These are phyloP conservation scores for Vitis cinerea DNA, from an alignment of 164 flowering plant species.

Conservation along the genomic window DNA sequence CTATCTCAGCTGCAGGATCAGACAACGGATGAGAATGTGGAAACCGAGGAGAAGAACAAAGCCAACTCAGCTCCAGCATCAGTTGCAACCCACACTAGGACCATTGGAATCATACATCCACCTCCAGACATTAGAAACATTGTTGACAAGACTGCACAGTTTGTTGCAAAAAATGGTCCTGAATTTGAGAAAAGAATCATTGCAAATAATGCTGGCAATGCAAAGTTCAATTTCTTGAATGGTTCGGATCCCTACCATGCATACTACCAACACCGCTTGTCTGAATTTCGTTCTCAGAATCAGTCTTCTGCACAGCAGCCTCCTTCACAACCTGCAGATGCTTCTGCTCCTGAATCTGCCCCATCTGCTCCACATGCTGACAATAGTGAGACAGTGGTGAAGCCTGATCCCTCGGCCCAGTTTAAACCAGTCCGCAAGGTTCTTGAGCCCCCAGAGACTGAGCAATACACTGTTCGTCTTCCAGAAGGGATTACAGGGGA, in stretches of 20 bases:
- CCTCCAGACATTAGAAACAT: slow-evolving; percentile 93
- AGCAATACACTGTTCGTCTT: slow-evolving; percentile 88
- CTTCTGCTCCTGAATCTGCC: slow-evolving; percentile 34
- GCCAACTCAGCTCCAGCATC: slow-evolving; percentile 39
- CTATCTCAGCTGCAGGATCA: slow-evolving; percentile 54
- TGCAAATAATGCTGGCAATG: slow-evolving; percentile 78
- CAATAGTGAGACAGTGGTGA: slow-evolving; percentile 30
- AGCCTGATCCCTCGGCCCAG: slow-evolving; percentile 58
- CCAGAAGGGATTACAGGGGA: slow-evolving; percentile 99
- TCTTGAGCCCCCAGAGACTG: slow-evolving; percentile 94
- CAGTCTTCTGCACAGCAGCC: slow-evolving; percentile 44
- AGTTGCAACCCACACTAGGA: slow-evolving; percentile 84
- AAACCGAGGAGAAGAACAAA: slow-evolving; percentile 30
- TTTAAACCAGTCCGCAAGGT: slow-evolving; percentile 70
- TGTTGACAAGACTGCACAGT: slow-evolving; percentile 87
- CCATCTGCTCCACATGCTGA: slow-evolving; percentile 31
- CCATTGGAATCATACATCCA: slow-evolving; percentile 95
- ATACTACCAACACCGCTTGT: slow-evolving; percentile 80
- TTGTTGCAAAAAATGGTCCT: slow-evolving; percentile 92
- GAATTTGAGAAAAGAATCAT: slow-evolving; percentile 93
- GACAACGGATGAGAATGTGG: slow-evolving; percentile 23
- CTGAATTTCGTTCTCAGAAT: slow-evolving; percentile 79
- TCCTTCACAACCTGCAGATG: slow-evolving; percentile 38
- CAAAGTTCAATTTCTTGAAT: slow-evolving; percentile 85
- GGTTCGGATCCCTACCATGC: slow-evolving; percentile 93